A percentile compares a stretch with the other conserved stretches of the same genome.
Conservation (phyloP, 1,284 basidiomycete species). For the Sanghuangporus weigelae region DNA sequence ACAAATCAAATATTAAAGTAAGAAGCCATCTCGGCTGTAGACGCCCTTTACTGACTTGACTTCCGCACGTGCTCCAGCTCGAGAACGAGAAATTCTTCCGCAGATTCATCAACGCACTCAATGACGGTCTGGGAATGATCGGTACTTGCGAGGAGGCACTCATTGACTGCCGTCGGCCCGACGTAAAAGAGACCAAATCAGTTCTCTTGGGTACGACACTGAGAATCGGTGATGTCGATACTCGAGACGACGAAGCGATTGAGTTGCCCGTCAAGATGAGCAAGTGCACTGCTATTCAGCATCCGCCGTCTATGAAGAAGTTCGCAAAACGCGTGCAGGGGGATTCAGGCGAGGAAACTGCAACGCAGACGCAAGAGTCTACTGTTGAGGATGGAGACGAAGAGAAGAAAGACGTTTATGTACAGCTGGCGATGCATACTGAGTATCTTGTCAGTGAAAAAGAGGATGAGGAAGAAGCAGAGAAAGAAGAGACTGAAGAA, state of each 20-base stretch:
- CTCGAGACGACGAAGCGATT: slow-evolving; percentile 62
- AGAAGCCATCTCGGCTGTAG: slow-evolving; percentile 8
- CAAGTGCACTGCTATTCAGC: slow-evolving; percentile 76
- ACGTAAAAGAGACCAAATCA: slow-evolving; percentile 66
- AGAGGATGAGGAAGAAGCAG: slow-evolving; percentile 27
- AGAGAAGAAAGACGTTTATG: slow-evolving; percentile 37
- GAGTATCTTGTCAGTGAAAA: slow-evolving; percentile 49
- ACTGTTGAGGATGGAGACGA: slow-evolving; percentile 18
- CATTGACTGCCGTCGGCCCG: slow-evolving; percentile 61
- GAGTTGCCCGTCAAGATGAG: slow-evolving; percentile 73
- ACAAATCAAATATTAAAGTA: slow-evolving; percentile 72
- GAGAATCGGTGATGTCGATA: slow-evolving; percentile 69
- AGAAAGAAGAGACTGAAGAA: slow-evolving; percentile 26
- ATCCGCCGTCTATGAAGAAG: slow-evolving; percentile 80
- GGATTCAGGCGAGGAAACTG: slow-evolving; percentile 23
- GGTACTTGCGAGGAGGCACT: slow-evolving; percentile 71
- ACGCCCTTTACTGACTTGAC: background rate
- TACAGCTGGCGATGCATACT: slow-evolving; percentile 51
- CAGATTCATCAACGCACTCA: slow-evolving; percentile 41
- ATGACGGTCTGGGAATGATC: slow-evolving; percentile 44
- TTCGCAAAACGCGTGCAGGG: slow-evolving; percentile 43
- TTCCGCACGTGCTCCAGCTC: slow-evolving; percentile 36
- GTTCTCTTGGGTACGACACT: slow-evolving; percentile 57
- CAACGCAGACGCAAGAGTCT: background rate
- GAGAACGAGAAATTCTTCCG: slow-evolving; percentile 77